Evolutionary conservation across 179 eudicot species (phyloP).

Genomic region (Silene noctiflora): DNA sequence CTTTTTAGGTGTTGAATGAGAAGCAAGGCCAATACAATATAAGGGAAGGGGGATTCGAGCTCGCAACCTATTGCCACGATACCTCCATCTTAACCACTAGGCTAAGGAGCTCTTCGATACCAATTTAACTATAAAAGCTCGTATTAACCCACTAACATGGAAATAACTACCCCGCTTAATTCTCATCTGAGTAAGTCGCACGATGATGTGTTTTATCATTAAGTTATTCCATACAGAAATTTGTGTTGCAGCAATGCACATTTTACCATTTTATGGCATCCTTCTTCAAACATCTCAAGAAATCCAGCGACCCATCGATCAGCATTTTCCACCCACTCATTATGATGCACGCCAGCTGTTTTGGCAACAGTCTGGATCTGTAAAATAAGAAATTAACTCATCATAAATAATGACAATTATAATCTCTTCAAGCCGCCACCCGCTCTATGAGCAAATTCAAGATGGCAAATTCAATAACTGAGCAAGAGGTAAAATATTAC

Average conservation of each 20-base stretch:
- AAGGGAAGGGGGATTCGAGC: too few relatives aligned
- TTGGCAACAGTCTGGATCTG: slow-evolving; percentile 86
- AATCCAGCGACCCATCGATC: slow-evolving; percentile 98
- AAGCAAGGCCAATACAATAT: too few relatives aligned
- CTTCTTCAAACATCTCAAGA: slow-evolving; percentile 98
- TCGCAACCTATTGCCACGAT: too few relatives aligned
- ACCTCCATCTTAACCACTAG: too few relatives aligned
- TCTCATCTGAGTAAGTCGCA: too few relatives aligned
- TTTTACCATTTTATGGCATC: slow-evolving; percentile 92
- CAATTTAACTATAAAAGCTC: too few relatives aligned
- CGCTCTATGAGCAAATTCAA: neutral
- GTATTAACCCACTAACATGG: too few relatives aligned
- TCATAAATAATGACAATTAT: neutral
- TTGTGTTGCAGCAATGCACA: neutral
- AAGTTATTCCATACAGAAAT: too few relatives aligned
- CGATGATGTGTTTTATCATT: too few relatives aligned
- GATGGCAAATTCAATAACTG: neutral
- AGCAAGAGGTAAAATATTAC: neutral
- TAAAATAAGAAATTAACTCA: slow-evolving; percentile 16
- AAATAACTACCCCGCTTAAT: too few relatives aligned
- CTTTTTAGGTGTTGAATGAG: too few relatives aligned
- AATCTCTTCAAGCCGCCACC: neutral
- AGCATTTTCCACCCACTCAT: slow-evolving; percentile 95
- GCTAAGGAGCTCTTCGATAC: too few relatives aligned
- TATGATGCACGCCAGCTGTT: slow-evolving; percentile 63